Percentiles rank a stretch among this genome's conserved stretches.
phyloP scores from a whole-genome alignment of 176 grass and related monocot species.

The Secale cereale region DNA sequence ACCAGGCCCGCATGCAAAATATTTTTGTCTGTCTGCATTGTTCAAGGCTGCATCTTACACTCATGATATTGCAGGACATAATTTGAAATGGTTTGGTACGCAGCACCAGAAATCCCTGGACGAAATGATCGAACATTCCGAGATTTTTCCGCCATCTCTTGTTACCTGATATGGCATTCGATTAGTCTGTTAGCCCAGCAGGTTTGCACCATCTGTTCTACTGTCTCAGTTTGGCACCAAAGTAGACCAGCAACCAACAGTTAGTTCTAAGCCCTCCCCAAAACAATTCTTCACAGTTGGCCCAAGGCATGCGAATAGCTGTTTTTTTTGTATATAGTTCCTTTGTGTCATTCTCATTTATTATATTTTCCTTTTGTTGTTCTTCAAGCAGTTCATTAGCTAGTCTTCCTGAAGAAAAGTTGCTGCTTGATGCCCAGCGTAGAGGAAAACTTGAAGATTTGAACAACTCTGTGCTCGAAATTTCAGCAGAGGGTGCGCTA shows the following conservation, averaged over 20 bases:
- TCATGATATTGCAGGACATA: not conserved
- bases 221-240: not conserved
- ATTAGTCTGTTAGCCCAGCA: not conserved
- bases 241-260: not conserved
- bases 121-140: not conserved
- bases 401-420: slow-evolving; percentile 29
- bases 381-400: slow-evolving; percentile 44
- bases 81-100: not conserved
- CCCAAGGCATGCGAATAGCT: not conserved
- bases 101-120: not conserved
- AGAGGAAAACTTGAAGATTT: too few species aligned
- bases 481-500: too few species aligned
- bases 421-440: too few species aligned
- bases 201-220: slow-evolving; percentile 2
- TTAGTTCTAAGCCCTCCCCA: too few species aligned
- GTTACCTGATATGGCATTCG: not conserved
- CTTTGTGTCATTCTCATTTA: not conserved
- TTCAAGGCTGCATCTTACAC: not conserved
- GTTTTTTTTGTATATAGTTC: not conserved
- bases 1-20: not conserved
- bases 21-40: not conserved
- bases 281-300: too few species aligned
- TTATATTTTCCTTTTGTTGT: not conserved
- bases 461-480: too few species aligned
- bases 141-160: not conserved